phyloP scores from a whole-genome alignment of 129 eudicot species.

The Cynara cardunculus region DNA sequence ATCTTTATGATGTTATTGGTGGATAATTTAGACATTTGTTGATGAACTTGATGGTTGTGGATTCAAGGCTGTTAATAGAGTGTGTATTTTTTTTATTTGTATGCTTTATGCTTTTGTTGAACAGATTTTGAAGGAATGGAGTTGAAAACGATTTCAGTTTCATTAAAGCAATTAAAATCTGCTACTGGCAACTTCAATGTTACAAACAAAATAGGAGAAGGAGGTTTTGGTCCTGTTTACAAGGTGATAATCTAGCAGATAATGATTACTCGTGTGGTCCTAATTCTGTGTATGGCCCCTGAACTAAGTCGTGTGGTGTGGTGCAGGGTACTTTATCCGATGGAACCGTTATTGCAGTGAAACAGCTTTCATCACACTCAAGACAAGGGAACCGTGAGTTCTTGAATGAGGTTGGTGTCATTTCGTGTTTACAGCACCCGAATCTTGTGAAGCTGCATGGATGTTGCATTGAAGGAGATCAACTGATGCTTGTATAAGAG shows the following conservation, averaged over 20 bases:
- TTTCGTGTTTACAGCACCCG: slow-evolving; percentile 72
- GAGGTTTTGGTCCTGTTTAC: slow-evolving; percentile 78
- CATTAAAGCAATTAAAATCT: slow-evolving; percentile 53
- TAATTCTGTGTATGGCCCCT: neutral
- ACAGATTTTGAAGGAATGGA: slow-evolving; percentile 64
- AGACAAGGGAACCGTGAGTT: slow-evolving; percentile 81
- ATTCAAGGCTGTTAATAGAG: neutral
- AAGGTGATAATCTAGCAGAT: slow-evolving; percentile 32
- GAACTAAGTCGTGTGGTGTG: slow-evolving; percentile 1
- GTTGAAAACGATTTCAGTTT: slow-evolving; percentile 57
- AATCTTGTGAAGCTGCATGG: slow-evolving; percentile 86
- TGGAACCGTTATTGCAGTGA: slow-evolving; percentile 63
- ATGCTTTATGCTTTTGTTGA: slow-evolving; percentile 3
- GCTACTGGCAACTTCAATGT: slow-evolving; percentile 60
- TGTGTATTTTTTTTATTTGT: neutral
- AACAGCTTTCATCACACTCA: slow-evolving; percentile 63
- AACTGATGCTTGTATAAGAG: slow-evolving; percentile 66
- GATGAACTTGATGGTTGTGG: neutral
- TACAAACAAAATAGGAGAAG: slow-evolving; percentile 70
- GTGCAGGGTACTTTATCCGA: slow-evolving; percentile 63
- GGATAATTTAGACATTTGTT: neutral
- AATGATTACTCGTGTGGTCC: neutral
- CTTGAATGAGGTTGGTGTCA: slow-evolving; percentile 70
- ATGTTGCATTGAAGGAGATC: slow-evolving; percentile 70
- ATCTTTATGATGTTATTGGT: neutral